Evolutionary conservation across 345 rosid genomes (phyloP).

Genomic region (Brassica carinata): DNA sequence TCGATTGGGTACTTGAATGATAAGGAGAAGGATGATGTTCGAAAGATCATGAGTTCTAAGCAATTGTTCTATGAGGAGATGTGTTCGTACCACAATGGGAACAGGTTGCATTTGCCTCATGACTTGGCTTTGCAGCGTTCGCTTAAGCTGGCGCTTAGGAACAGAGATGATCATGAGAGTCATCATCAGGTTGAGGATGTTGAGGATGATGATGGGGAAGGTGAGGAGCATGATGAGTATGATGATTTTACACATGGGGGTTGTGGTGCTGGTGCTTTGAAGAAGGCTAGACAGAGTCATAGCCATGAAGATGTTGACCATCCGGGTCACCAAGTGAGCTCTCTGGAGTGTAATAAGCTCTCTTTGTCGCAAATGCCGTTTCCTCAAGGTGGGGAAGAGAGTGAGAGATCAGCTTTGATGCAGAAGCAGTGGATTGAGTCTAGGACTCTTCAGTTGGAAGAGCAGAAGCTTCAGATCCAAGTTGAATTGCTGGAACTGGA

Average conservation of each 20-base stretch:
- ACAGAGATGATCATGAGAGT: slow-evolving; percentile 71
- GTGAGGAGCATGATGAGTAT: slow-evolving; percentile 70
- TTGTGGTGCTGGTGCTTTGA: slow-evolving; percentile 48
- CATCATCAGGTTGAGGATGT: slow-evolving; percentile 66
- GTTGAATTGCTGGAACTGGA: slow-evolving; percentile 79
- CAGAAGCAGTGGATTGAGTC: slow-evolving; percentile 79
- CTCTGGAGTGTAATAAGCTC: slow-evolving; percentile 32
- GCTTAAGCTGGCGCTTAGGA: slow-evolving; percentile 70
- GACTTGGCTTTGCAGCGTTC: slow-evolving; percentile 82
- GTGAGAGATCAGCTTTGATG: slow-evolving; percentile 48
- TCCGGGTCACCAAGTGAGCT: slow-evolving; percentile 21
- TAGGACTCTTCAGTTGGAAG: slow-evolving; percentile 70
- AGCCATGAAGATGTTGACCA: slow-evolving; percentile 55
- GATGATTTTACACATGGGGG: slow-evolving; percentile 58
- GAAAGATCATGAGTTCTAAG: slow-evolving; percentile 84
- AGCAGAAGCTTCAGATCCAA: slow-evolving; percentile 78
- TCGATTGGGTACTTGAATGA: slow-evolving; percentile 66
- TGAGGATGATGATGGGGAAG: slow-evolving; percentile 81
- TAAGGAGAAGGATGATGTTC: slow-evolving; percentile 84
- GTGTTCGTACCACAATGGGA: slow-evolving; percentile 94
- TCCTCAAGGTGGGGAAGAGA: slow-evolving; percentile 55
- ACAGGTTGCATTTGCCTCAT: slow-evolving; percentile 89
- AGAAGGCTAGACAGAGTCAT: slow-evolving; percentile 63
- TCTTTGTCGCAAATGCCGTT: slow-evolving; percentile 48
- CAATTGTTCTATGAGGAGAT: slow-evolving; percentile 97